Evolutionary conservation across 768 basidiomycete species (phyloP).

Genomic region (Termitomyces sp.): DNA sequence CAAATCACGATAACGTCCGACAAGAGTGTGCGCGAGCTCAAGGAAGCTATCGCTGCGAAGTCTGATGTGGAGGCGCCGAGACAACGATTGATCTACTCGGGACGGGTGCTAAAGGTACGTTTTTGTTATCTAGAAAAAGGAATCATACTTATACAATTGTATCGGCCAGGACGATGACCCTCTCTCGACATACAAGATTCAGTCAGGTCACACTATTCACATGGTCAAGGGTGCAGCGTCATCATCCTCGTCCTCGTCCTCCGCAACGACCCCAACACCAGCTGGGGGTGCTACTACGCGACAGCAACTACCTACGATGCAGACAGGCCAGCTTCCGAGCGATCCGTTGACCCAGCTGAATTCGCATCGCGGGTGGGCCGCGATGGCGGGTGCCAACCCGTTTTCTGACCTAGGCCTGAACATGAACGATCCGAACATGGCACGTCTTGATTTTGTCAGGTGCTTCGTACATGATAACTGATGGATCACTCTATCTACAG

Average conservation of each 20-base stretch:
- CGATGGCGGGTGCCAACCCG: slow-evolving; percentile 85
- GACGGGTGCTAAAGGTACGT: slow-evolving; percentile 67
- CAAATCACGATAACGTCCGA: slow-evolving; percentile 75
- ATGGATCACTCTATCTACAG: slow-evolving; percentile 26
- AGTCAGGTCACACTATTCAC: slow-evolving; percentile 81
- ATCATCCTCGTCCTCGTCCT: slow-evolving; percentile 24
- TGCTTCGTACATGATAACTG: neutral
- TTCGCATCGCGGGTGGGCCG: slow-evolving; percentile 68
- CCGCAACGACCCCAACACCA: slow-evolving; percentile 25
- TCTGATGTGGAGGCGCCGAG: slow-evolving; percentile 82
- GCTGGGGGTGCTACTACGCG: neutral
- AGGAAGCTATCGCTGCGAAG: slow-evolving; percentile 81
- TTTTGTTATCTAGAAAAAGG: neutral
- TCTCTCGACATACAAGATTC: slow-evolving; percentile 85
- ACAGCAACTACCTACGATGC: slow-evolving; percentile 76
- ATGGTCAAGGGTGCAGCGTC: slow-evolving; percentile 87
- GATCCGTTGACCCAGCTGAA: slow-evolving; percentile 86
- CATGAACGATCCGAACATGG: slow-evolving; percentile 91
- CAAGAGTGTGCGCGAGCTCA: slow-evolving; percentile 88
- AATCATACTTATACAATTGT: neutral
- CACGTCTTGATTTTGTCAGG: slow-evolving; percentile 25
- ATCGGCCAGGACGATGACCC: slow-evolving; percentile 67
- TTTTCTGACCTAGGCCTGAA: slow-evolving; percentile 91
- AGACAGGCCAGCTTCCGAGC: slow-evolving; percentile 82
- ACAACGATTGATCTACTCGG: slow-evolving; percentile 92